These are phyloP conservation scores for Trypanosoma grayi DNA, from an alignment of 208 protist species.

Conservation along the genomic window DNA sequence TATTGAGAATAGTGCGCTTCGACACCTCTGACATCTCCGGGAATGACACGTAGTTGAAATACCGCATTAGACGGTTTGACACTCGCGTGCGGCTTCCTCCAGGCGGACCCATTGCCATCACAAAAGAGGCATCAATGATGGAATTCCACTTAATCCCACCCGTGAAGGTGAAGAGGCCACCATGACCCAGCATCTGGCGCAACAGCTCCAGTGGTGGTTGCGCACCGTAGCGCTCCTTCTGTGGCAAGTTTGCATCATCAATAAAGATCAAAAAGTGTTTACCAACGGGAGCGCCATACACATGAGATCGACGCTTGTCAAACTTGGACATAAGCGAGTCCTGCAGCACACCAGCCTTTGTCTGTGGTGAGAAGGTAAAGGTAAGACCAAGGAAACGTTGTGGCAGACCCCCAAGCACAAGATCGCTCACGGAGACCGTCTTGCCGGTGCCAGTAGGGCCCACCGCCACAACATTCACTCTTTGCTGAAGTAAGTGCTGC, in stretches of 20 bases:
- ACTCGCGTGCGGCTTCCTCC: constrained; percentile 94
- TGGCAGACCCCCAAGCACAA: constrained; percentile 84
- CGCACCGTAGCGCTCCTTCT: constrained; percentile 91
- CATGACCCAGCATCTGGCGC: constrained; percentile 90
- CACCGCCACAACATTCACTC: constrained; percentile 83
- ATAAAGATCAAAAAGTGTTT: constrained; percentile 93
- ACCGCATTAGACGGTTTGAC: constrained; percentile 96
- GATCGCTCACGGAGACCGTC: constrained; percentile 80
- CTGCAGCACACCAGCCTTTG: constrained; percentile 87
- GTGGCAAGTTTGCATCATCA: constrained; percentile 92
- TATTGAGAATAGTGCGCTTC: constrained; percentile 93
- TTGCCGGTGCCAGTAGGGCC: constrained; percentile 95
- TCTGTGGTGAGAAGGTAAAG: constrained; percentile 94
- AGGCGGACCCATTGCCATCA: constrained; percentile 97
- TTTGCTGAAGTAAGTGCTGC: constrained; percentile 66
- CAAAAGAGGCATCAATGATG: constrained; percentile 94
- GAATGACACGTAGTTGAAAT: constrained; percentile 97
- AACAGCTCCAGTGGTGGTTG: constrained; percentile 94
- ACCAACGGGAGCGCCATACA: constrained; percentile 84
- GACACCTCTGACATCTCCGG: constrained; percentile 94
- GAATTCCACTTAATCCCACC: constrained; percentile 84
- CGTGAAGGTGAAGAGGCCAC: constrained; percentile 87
- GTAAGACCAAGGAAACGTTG: constrained; percentile 75
- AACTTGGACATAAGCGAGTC: constrained; percentile 93
- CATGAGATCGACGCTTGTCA: constrained; percentile 91